A percentile compares a stretch with the other conserved stretches of the same genome.
phyloP scores from a whole-genome alignment of 2,329 filamentous ascomycete species.

The Colletotrichum plurivorum region DNA sequence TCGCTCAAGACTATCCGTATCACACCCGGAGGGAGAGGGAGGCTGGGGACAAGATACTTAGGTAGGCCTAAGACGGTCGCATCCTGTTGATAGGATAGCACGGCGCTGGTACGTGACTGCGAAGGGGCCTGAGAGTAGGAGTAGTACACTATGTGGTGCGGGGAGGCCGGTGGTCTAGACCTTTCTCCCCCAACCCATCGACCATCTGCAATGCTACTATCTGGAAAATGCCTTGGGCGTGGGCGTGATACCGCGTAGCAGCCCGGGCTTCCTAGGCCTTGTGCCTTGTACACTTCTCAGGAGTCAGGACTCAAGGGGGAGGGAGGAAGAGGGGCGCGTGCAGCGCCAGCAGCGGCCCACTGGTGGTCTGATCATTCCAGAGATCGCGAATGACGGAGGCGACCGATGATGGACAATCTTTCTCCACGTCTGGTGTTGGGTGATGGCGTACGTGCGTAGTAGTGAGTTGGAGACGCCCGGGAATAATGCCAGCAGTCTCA shows the following conservation, averaged over 20 bases:
- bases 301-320: too few species aligned
- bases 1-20: too few species aligned
- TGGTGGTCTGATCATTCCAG: constrained; percentile 14
- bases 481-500: not conserved
- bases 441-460: not conserved
- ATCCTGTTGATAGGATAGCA: constrained; percentile 11
- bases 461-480: not conserved
- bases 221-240: constrained; percentile 17
- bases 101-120: not conserved
- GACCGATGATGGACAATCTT: not conserved
- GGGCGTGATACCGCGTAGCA: not conserved
- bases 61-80: too few species aligned
- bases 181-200: constrained; percentile 35
- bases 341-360: not conserved
- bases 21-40: too few species aligned
- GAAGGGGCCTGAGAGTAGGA: not conserved
- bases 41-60: too few species aligned
- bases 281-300: too few species aligned
- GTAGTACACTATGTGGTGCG: constrained; percentile 9
- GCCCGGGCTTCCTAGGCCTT: not conserved
- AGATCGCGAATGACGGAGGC: not conserved
- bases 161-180: constrained; percentile 35
- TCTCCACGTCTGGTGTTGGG: not conserved
- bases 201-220: not conserved
- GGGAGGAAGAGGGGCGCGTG: too few species aligned